phyloP scores from a whole-genome alignment of 352 stramenopile species.

The Phytophthora sp. region DNA sequence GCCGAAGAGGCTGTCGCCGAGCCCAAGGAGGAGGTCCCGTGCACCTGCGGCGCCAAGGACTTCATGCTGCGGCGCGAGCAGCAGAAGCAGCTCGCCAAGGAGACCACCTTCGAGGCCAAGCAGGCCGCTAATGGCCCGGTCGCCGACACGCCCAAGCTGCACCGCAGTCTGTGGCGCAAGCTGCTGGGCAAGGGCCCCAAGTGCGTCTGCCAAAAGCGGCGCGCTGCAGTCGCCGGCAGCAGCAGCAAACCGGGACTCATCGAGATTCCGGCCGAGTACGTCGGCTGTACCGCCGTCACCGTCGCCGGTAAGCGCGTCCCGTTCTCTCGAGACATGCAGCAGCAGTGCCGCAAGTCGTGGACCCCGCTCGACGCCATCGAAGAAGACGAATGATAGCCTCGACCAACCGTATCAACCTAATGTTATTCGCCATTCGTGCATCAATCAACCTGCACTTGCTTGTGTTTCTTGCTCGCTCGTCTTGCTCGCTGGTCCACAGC shows the following conservation, averaged over 20 bases:
- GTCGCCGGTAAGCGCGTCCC: constrained; percentile 58
- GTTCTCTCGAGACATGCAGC: constrained; percentile 62
- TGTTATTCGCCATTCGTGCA: constrained; percentile 16
- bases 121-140: constrained; percentile 21
- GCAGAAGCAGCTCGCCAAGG: constrained; percentile 9
- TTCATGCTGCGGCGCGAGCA: constrained; percentile 32
- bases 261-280: constrained; percentile 53
- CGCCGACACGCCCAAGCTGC: constrained; percentile 23
- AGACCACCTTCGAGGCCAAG: constrained; percentile 24
- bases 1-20: constrained; percentile 1
- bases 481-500: too few species aligned
- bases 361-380: constrained; percentile 55
- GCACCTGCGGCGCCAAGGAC: constrained; percentile 46
- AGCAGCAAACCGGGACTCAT: constrained; percentile 25
- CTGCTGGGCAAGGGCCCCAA: constrained; percentile 61
- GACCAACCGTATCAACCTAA: constrained; percentile 8
- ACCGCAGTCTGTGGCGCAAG: constrained; percentile 66
- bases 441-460: background rate
- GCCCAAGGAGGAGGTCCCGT: constrained; percentile 13
- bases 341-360: constrained; percentile 45
- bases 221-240: background rate
- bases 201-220: constrained; percentile 46
- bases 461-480: too few species aligned
- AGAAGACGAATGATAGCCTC: constrained; percentile 37
- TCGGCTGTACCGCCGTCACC: constrained; percentile 43